Conservation (phyloP, 2,329 filamentous ascomycete genomes). For the Apiospora marii region DNA sequence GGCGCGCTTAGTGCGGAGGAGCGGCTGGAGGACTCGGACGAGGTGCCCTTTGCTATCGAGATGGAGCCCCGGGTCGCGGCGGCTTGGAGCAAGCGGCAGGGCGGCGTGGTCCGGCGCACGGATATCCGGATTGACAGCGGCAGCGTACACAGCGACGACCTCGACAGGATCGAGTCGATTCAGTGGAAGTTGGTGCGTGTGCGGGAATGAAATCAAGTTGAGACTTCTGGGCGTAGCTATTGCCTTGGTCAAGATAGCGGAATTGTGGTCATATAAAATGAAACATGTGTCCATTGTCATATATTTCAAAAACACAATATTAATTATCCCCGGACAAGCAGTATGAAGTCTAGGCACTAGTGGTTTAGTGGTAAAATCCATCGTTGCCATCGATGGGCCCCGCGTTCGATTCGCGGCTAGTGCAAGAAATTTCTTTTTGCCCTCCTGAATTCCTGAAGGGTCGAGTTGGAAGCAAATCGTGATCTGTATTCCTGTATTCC, state of each 20-base stretch:
- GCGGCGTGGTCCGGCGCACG: neutral
- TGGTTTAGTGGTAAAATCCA: constrained; percentile 63
- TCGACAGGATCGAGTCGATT: neutral
- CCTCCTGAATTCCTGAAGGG: no score
- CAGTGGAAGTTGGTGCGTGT: neutral
- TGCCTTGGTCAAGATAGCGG: no score
- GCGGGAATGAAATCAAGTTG: no score
- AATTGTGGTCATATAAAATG: no score
- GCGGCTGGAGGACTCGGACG: neutral
- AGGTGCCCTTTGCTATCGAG: constrained; percentile 9
- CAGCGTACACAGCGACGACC: neutral
- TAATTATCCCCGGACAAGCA: neutral
- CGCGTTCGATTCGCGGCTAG: constrained; percentile 54
- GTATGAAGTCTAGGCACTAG: constrained; percentile 43
- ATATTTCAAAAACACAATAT: neutral
- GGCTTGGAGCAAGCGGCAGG: neutral
- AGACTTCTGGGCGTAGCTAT: no score
- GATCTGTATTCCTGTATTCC: no score
- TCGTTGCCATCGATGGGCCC: constrained; percentile 62
- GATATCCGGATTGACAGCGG: neutral
- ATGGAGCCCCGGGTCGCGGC: neutral
- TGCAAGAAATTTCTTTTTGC: constrained; percentile 22
- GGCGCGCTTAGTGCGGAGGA: neutral
- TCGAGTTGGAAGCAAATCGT: no score
- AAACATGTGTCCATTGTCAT: no score